phyloP scores from a whole-genome alignment of 225 moss, liverwort and hornwort species.

The Lunularia cruciata region DNA sequence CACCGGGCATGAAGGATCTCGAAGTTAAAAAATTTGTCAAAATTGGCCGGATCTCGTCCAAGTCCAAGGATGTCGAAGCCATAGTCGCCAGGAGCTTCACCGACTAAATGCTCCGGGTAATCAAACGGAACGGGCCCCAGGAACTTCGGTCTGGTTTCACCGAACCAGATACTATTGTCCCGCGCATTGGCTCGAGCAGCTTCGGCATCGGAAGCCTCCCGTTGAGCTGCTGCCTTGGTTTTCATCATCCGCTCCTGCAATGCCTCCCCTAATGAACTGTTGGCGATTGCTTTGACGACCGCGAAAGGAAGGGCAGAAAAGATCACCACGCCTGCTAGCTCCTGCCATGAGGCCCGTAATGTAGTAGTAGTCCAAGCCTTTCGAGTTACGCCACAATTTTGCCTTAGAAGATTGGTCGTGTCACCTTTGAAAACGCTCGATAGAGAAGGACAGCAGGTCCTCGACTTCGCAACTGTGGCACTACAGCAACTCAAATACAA shows the following conservation, averaged over 20 bases:
- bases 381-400: not conserved
- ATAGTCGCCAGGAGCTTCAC: conserved; percentile 91
- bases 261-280: conserved; percentile 78
- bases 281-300: conserved; percentile 89
- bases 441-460: not conserved
- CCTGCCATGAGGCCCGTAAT: conserved; percentile 34
- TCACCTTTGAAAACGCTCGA: not conserved
- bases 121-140: conserved; percentile 77
- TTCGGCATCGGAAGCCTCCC: conserved; percentile 36
- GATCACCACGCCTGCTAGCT: conserved; percentile 88
- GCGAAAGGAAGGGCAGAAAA: conserved; percentile 93
- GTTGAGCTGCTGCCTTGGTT: conserved; percentile 62
- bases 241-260: conserved; percentile 79
- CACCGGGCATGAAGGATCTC: conserved; percentile 95
- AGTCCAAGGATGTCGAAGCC: conserved; percentile 84
- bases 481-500: not conserved
- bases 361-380: not conserved
- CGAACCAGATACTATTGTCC: conserved; percentile 78
- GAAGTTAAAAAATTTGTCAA: conserved; percentile 84
- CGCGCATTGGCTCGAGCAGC: conserved; percentile 62
- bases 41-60: conserved; percentile 53
- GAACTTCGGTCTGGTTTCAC: conserved; percentile 74
- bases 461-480: not conserved
- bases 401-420: not conserved
- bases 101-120: conserved; percentile 76